A percentile compares a stretch with the other conserved stretches of the same genome.
phyloP scores from a whole-genome alignment of 176 grass and related monocot species.

The Hordeum marinum region DNA sequence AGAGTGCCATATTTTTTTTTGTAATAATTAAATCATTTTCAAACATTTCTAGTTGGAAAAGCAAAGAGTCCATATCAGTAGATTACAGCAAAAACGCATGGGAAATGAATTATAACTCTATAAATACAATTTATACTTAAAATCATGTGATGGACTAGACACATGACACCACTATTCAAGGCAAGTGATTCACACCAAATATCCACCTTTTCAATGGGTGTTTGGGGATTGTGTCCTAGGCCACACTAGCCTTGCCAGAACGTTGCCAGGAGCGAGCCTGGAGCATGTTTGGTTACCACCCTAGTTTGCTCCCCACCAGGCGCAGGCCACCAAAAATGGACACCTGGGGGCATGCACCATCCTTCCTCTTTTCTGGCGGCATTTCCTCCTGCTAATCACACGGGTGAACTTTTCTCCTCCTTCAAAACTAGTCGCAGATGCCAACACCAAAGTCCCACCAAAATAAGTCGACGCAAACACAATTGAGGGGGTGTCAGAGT shows the following conservation, averaged over 20 bases:
- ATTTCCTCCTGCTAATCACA: background rate
- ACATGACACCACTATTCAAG: too few species aligned
- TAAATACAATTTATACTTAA: too few species aligned
- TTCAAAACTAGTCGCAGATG: background rate
- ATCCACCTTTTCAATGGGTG: background rate
- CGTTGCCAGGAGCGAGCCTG: background rate
- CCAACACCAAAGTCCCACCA: background rate
- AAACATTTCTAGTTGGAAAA: constrained; percentile 9
- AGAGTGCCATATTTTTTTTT: background rate
- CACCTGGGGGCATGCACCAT: background rate
- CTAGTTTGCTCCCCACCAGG: background rate
- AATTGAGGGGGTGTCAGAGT: too few species aligned
- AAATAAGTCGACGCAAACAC: too few species aligned
- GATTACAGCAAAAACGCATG: too few species aligned
- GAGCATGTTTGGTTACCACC: background rate
- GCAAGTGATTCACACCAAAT: background rate
- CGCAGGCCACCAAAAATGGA: background rate
- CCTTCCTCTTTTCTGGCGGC: background rate
- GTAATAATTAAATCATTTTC: background rate
- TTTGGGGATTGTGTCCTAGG: background rate
- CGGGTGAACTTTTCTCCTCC: background rate
- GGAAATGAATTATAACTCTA: too few species aligned
- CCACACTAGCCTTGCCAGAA: background rate
- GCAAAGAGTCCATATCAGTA: background rate
- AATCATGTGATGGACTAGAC: too few species aligned